phyloP scores from a whole-genome alignment of 257 asterid genomes.

The Capsicum chinense region DNA sequence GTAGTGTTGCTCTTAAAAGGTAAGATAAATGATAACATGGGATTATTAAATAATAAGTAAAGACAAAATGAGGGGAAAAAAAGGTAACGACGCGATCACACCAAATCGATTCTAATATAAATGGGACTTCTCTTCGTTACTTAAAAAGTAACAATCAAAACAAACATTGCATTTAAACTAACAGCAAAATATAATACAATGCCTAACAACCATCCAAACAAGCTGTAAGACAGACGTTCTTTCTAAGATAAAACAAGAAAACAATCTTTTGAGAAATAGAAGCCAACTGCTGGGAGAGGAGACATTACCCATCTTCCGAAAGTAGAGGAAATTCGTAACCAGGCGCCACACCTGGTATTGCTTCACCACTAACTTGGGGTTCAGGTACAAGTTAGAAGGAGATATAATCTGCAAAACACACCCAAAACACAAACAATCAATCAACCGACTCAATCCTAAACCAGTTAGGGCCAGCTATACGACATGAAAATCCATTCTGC shows the following conservation, averaged over 20 bases:
- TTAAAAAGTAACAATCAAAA: too few species aligned
- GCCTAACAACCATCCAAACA: too few species aligned
- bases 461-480: background rate
- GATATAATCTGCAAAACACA: constrained; percentile 84
- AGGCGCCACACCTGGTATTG: constrained; percentile 95
- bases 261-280: background rate
- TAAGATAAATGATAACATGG: too few species aligned
- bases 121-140: too few species aligned
- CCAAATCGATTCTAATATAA: too few species aligned
- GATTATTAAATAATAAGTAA: too few species aligned
- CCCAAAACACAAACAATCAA: constrained; percentile 35
- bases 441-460: constrained; percentile 22
- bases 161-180: too few species aligned
- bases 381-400: constrained; percentile 89
- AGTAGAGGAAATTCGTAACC: constrained; percentile 84
- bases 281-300: constrained; percentile 21
- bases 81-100: too few species aligned
- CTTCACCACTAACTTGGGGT: constrained; percentile 87
- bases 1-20: too few species aligned
- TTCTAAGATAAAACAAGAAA: background rate
- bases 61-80: too few species aligned
- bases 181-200: too few species aligned
- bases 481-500: background rate
- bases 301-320: constrained; percentile 93
- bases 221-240: too few species aligned